Base-by-base conservation (phyloP, 257 asterid species). In the Salvia rosmarinus region DNA sequence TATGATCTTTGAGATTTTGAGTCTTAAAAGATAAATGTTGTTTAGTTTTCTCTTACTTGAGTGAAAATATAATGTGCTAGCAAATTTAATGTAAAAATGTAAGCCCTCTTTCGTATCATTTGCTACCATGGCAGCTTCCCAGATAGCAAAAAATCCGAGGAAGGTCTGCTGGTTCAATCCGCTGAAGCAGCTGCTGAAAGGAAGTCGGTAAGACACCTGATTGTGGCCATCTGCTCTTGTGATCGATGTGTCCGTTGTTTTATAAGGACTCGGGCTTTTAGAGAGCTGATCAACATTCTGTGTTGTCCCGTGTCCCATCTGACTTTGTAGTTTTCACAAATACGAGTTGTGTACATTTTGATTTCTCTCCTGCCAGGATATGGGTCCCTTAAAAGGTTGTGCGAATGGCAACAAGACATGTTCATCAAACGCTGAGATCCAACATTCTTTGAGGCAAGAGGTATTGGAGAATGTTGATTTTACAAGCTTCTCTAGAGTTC, bases 361-460 rank as follows among this genome's bases (percentile, higher is more conserved):
- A 9, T 79, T 64, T 62, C 37, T 57, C 73, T 46, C 64, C 16
- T 71, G 49, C 47, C 79, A 92, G 97, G 88, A 82, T 67, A 80
- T 73, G 80, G 84, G 50, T 51, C 79, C 57, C 43, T 40, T 47
- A 12, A 62, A 80, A 76, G 85, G 70, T 67, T 63, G 82, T 68
- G 74, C 71, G 39, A 55, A 69, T 71, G 70, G 69, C 85, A 75
- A 79, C 86, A 78, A 80, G 80, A 85, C 82, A 62, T 80, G 72
- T 47, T 72, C 86, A 62, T 85, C 92, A 3, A 80, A 81, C 42
- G 80, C 86, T 30, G 90, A 86, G 63, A 83, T 86, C 67, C 89
- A 86, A 76, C 74, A 80, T 64, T 88, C 91, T 64, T 80, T 93
- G 90, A 86, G 96, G 70, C 89, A 82, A 75, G 98, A 93, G 97